Conservation (phyloP, 331 rosid genomes). For the Saraca asoca region DNA sequence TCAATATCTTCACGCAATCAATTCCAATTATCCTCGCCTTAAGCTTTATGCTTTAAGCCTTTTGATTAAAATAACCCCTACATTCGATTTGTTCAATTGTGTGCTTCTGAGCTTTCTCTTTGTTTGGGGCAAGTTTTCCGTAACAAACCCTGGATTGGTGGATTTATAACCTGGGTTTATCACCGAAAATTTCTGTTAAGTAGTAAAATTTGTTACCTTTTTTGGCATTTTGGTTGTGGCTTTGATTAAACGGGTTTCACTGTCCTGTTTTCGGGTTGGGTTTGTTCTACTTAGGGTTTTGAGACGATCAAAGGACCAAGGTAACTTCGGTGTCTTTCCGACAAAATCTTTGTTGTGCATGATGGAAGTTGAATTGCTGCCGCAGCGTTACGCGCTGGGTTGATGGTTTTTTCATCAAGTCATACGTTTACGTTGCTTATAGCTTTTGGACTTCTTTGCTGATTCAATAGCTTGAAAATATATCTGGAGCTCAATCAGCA, state of each 20-base stretch:
- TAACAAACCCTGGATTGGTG: slow-evolving; percentile 22
- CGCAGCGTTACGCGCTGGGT: slow-evolving; percentile 22
- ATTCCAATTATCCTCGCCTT: slow-evolving; percentile 27
- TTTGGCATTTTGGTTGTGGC: slow-evolving; percentile 28
- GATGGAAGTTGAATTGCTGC: slow-evolving; percentile 31
- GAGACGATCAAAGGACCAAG: slow-evolving; percentile 28
- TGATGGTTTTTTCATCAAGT: slow-evolving; percentile 18
- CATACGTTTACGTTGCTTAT: not conserved
- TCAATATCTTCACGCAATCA: slow-evolving; percentile 55
- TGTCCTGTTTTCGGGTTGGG: slow-evolving; percentile 12
- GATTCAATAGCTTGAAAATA: slow-evolving; percentile 35
- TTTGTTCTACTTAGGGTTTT: slow-evolving; percentile 44
- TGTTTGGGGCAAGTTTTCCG: slow-evolving; percentile 15
- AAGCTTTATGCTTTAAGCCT: slow-evolving; percentile 35
- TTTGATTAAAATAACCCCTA: not conserved
- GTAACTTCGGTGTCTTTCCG: slow-evolving; percentile 29
- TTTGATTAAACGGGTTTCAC: slow-evolving; percentile 26
- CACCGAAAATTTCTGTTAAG: not conserved
- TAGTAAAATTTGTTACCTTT: slow-evolving; percentile 24
- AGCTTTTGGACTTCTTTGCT: not conserved
- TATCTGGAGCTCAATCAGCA: slow-evolving; percentile 29
- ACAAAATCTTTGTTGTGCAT: slow-evolving; percentile 29
- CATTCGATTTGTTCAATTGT: slow-evolving; percentile 18
- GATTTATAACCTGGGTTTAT: slow-evolving; percentile 32
- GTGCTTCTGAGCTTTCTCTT: slow-evolving; percentile 19